Percentiles rank a stretch among this genome's conserved stretches.
Evolutionary conservation across 305 asterid species (phyloP).

Genomic region (Fraxinus albicans): DNA sequence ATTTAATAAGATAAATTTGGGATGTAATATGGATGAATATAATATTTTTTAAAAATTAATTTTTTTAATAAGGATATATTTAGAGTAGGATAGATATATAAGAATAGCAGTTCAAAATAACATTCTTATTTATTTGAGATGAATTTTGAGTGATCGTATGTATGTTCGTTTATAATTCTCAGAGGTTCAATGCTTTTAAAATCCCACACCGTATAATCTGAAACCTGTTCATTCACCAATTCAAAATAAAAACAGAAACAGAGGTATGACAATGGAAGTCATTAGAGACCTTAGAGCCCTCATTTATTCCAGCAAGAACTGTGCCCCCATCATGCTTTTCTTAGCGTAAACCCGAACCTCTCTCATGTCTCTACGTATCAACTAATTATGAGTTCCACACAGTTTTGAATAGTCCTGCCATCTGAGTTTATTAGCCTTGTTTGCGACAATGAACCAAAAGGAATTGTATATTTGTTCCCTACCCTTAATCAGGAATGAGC

Average conservation of each 20-base stretch:
- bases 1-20: too few species aligned
- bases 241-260: neutral
- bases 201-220: neutral
- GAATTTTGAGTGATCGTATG: too few species aligned
- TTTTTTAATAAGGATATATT: too few species aligned
- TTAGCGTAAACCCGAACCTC: constrained; percentile 49
- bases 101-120: too few species aligned
- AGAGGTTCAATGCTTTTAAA: too few species aligned
- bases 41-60: too few species aligned
- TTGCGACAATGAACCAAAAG: neutral
- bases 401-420: neutral
- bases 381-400: too few species aligned
- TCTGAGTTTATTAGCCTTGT: neutral
- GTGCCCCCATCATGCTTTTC: constrained; percentile 90
- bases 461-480: neutral
- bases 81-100: too few species aligned
- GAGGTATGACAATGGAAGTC: neutral
- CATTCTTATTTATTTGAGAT: too few species aligned
- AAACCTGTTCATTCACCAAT: neutral
- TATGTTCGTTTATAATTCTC: too few species aligned
- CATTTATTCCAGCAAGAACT: constrained; percentile 55
- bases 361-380: neutral
- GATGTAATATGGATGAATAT: too few species aligned
- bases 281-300: constrained; percentile 69
- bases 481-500: neutral